A percentile compares a stretch with the other conserved stretches of the same genome.
Evolutionary conservation across 2,329 filamentous ascomycete species (phyloP).

Genomic region (Aspergillus puulaauensis): DNA sequence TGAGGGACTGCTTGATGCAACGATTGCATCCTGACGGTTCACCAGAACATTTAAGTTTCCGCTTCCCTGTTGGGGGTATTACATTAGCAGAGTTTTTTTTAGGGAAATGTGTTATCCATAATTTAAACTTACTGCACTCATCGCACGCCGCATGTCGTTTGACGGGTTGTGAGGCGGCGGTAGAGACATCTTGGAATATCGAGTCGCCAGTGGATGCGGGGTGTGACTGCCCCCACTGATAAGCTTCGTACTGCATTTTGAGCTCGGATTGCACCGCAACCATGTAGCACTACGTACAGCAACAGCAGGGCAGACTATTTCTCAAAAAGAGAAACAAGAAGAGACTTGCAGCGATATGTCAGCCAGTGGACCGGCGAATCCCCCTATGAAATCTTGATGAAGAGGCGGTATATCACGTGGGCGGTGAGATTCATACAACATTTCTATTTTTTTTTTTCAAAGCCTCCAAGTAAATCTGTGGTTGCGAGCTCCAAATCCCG

Average conservation of each 20-base stretch:
- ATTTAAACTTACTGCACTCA: slow-evolving; percentile 45
- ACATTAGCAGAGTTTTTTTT: not conserved
- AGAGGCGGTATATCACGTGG: slow-evolving; percentile 37
- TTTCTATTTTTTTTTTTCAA: slow-evolving; percentile 21
- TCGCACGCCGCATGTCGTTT: slow-evolving; percentile 50
- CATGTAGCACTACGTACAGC: not conserved
- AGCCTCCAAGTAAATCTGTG: not conserved
- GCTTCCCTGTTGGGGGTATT: slow-evolving; percentile 36
- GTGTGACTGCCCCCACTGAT: slow-evolving; percentile 11
- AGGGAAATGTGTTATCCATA: not conserved
- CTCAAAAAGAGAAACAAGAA: slow-evolving; percentile 15
- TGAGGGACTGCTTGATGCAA: slow-evolving; percentile 42
- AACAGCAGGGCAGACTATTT: not conserved
- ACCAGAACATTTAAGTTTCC: slow-evolving; percentile 51
- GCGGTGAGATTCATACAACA: slow-evolving; percentile 28
- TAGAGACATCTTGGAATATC: slow-evolving; percentile 3
- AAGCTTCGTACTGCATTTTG: slow-evolving; percentile 14
- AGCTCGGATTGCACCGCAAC: not conserved
- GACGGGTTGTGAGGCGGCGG: slow-evolving; percentile 21
- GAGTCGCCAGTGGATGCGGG: slow-evolving; percentile 8
- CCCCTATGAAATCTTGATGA: slow-evolving; percentile 20
- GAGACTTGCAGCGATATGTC: not conserved
- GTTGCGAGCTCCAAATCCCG: not conserved
- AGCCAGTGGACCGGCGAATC: not conserved
- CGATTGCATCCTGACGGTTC: slow-evolving; percentile 43